A percentile compares a stretch with the other conserved stretches of the same genome.
Conservation (phyloP, 352 stramenopile genomes). For the Pythium brassicae region DNA sequence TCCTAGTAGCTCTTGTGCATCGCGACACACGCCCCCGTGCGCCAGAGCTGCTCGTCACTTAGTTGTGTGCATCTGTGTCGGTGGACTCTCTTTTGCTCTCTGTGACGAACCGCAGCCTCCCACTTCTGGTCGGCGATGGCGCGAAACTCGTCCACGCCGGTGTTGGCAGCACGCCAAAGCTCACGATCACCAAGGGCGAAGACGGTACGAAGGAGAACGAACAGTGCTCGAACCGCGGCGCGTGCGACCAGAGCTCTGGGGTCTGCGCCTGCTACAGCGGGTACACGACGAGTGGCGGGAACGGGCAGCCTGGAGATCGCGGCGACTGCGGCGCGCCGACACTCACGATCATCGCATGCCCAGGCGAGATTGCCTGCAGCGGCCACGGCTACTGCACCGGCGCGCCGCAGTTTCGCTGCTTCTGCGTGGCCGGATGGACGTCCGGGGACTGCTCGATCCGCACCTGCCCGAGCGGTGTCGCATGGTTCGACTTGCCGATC, state of each 20-base stretch:
- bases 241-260: slow-evolving; percentile 67
- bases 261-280: slow-evolving; percentile 83
- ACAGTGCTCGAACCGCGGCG: slow-evolving; percentile 64
- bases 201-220: slow-evolving; percentile 91
- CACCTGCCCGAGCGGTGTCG: slow-evolving; percentile 48
- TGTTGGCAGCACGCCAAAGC: slow-evolving; percentile 39
- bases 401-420: slow-evolving; percentile 64
- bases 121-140: slow-evolving; percentile 72
- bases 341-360: slow-evolving; percentile 45
- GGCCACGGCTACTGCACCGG: slow-evolving; percentile 73
- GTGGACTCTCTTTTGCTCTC: no score
- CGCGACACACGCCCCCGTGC: no score
- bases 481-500: slow-evolving; percentile 70
- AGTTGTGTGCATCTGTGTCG: neutral
- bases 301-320: slow-evolving; percentile 43
- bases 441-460: slow-evolving; percentile 70
- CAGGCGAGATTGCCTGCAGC: slow-evolving; percentile 59
- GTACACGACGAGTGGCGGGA: slow-evolving; percentile 72
- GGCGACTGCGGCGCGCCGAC: slow-evolving; percentile 66
- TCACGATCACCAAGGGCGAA: slow-evolving; percentile 55
- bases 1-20: neutral
- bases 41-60: neutral
- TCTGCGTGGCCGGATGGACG: slow-evolving; percentile 50
- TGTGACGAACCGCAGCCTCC: slow-evolving; percentile 21
- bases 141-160: slow-evolving; percentile 47